Evolutionary conservation across 2,329 filamentous ascomycete genomes (phyloP).

Genomic region (Alternaria atra): DNA sequence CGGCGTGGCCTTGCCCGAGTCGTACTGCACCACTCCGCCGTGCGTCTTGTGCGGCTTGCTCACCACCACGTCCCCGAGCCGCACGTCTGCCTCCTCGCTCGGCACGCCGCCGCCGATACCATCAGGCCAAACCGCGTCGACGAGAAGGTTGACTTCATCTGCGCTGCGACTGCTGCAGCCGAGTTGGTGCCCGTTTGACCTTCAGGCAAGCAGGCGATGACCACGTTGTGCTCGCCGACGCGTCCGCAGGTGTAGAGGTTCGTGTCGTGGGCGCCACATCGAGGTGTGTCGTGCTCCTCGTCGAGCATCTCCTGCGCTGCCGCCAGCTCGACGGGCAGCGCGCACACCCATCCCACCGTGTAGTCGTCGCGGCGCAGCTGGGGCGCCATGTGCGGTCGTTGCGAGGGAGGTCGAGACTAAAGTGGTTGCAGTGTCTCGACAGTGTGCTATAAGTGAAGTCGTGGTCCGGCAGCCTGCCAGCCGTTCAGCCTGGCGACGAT

Average conservation of each 20-base stretch:
- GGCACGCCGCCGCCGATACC: conserved; percentile 54
- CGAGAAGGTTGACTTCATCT: conserved; percentile 45
- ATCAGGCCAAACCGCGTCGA: conserved; percentile 52
- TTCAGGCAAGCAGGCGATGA: conserved; percentile 22
- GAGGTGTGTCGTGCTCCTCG: conserved; percentile 26
- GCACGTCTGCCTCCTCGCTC: conserved; percentile 26
- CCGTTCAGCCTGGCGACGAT: no score
- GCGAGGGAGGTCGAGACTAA: no score
- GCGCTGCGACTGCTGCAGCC: conserved; percentile 44
- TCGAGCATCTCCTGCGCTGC: conserved; percentile 22
- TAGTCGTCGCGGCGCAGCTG: conserved; percentile 20
- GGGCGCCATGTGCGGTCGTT: conserved; percentile 18
- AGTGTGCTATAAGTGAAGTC: no score
- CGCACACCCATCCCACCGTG: conserved; percentile 29
- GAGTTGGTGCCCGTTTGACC: conserved; percentile 47
- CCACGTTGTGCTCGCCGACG: conserved; percentile 46
- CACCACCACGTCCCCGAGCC: conserved; percentile 38
- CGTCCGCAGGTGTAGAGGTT: conserved; percentile 30
- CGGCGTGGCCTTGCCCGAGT: conserved; percentile 26
- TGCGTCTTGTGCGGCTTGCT: conserved; percentile 20
- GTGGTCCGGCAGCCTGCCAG: no score
- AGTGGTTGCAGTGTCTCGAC: no score
- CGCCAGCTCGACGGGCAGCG: conserved; percentile 23
- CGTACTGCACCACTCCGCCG: conserved; percentile 35
- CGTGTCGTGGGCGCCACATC: conserved; percentile 39